Percentiles rank a stretch among this genome's conserved stretches.
Conservation (phyloP, 306 rosid genomes). For the Macrotyloma uniflorum region DNA sequence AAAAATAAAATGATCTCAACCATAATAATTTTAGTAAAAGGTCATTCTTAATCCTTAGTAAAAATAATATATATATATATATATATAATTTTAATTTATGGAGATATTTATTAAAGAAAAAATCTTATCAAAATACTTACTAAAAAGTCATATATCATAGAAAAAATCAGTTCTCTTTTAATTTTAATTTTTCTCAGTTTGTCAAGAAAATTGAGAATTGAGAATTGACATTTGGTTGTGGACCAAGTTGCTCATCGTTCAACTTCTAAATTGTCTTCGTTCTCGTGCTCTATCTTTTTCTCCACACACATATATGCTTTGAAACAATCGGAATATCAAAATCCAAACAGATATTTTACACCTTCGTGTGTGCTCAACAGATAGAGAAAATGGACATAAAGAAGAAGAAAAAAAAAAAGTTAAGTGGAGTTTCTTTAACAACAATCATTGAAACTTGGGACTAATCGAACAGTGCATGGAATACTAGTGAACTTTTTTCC, state of each 20-base stretch:
- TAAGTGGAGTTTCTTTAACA: not conserved
- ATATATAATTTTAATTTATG: too few species aligned
- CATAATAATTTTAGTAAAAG: too few species aligned
- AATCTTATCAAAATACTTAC: too few species aligned
- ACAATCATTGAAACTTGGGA: constrained; percentile 13
- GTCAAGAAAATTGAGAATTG: too few species aligned
- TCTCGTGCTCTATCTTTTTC: not conserved
- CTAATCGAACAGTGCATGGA: not conserved
- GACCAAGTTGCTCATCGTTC: not conserved
- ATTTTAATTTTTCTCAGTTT: too few species aligned
- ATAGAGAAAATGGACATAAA: not conserved
- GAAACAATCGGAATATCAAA: not conserved
- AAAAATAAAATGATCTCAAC: too few species aligned
- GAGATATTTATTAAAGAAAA: too few species aligned
- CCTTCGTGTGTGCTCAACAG: not conserved
- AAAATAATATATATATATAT: too few species aligned
- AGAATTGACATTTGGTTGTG: too few species aligned
- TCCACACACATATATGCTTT: not conserved
- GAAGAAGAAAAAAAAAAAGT: not conserved
- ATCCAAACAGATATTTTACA: not conserved
- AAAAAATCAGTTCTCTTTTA: too few species aligned
- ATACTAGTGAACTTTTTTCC: not conserved
- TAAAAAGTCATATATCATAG: too few species aligned
- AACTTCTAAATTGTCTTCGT: not conserved
- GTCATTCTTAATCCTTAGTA: too few species aligned